Conservation (phyloP, 495 filamentous ascomycete genomes). For the Lasiosphaeria hispida region DNA sequence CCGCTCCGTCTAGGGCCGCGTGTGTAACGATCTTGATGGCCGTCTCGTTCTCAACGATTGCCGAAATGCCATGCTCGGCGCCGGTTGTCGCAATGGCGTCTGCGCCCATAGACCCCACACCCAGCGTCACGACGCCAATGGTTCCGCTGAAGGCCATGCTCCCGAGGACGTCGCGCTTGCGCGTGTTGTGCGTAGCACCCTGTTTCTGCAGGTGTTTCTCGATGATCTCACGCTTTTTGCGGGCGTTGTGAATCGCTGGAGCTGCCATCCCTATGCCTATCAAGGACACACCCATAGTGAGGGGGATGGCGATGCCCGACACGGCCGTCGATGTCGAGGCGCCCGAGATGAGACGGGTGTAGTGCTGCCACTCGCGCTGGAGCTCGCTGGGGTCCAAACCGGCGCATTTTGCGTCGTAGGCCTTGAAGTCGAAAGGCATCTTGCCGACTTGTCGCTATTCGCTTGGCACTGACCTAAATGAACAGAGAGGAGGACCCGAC, state of each 20-base stretch:
- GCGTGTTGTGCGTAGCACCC: slow-evolving; percentile 25
- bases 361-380: slow-evolving; percentile 32
- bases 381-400: slow-evolving; percentile 25
- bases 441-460: not conserved
- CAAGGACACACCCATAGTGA: slow-evolving; percentile 29
- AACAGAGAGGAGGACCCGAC: too few species aligned
- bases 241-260: slow-evolving; percentile 33
- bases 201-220: slow-evolving; percentile 26
- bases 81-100: slow-evolving; percentile 22
- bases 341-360: slow-evolving; percentile 30
- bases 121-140: slow-evolving; percentile 26
- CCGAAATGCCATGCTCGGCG: slow-evolving; percentile 24
- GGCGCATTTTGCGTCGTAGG: slow-evolving; percentile 29
- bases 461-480: too few species aligned
- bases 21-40: slow-evolving; percentile 25
- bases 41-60: slow-evolving; percentile 20
- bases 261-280: slow-evolving; percentile 29
- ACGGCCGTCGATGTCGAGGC: slow-evolving; percentile 32
- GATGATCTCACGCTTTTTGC: slow-evolving; percentile 36
- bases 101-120: slow-evolving; percentile 25
- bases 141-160: slow-evolving; percentile 29
- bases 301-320: slow-evolving; percentile 26
- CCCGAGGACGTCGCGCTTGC: slow-evolving; percentile 28
- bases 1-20: slow-evolving; percentile 25
- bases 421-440: slow-evolving; percentile 33